A percentile compares a stretch with the other conserved stretches of the same genome.
phyloP scores from a whole-genome alignment of 2,329 filamentous ascomycete genomes.

The Claviceps purpurea region DNA sequence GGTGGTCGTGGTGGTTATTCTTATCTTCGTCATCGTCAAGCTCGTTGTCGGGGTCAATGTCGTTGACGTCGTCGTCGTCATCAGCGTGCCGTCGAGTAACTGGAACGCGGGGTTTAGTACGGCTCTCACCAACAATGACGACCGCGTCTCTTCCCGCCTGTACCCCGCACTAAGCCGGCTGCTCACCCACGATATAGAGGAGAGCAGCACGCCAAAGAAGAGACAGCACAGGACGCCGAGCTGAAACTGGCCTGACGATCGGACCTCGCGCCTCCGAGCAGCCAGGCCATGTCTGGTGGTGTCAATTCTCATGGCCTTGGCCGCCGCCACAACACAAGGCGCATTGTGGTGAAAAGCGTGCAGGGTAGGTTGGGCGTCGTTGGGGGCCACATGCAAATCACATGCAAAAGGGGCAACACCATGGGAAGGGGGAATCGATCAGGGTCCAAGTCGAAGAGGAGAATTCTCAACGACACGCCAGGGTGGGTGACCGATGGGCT shows the following conservation, averaged over 20 bases:
- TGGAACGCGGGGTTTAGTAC: not conserved
- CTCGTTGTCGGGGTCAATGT: not conserved
- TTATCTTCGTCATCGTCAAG: not conserved
- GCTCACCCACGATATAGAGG: conserved; percentile 7
- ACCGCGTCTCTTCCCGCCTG: too few relatives aligned
- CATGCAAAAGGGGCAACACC: too few relatives aligned
- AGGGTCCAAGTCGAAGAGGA: too few relatives aligned
- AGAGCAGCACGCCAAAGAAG: conserved; percentile 7
- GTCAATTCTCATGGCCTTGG: not conserved
- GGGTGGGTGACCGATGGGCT: too few relatives aligned
- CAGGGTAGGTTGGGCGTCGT: not conserved
- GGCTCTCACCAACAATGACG: too few relatives aligned
- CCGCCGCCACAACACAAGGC: not conserved
- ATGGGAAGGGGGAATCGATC: too few relatives aligned
- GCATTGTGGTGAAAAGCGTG: not conserved
- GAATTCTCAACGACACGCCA: too few relatives aligned
- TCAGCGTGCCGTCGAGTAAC: not conserved
- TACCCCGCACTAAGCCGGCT: conserved; percentile 1
- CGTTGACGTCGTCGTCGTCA: not conserved
- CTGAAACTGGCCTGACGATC: conserved; percentile 10
- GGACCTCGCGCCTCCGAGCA: conserved; percentile 7
- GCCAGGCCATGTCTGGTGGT: conserved; percentile 4
- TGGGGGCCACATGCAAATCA: too few relatives aligned
- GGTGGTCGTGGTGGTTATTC: not conserved
- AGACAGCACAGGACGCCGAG: conserved; percentile 7